phyloP scores from a whole-genome alignment of 805 yeast genomes.

The Grigorovia yakushimaensis region DNA sequence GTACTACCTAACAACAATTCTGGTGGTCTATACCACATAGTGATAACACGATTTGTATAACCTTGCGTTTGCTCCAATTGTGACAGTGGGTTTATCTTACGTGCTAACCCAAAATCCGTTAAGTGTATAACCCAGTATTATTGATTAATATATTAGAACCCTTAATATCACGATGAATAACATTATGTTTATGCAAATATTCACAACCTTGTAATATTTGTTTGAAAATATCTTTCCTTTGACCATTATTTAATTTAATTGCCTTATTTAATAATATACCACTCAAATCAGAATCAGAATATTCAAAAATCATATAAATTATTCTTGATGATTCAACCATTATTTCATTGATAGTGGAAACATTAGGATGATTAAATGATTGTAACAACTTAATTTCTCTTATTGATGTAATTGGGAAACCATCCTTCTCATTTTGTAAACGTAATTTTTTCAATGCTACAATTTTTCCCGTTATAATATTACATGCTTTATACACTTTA shows the following conservation, averaged over 20 bases:
- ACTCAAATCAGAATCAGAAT: slow-evolving; percentile 86
- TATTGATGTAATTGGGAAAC: slow-evolving; percentile 92
- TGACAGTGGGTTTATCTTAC: slow-evolving; percentile 54
- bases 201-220: slow-evolving; percentile 61
- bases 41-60: slow-evolving; percentile 90
- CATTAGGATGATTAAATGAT: slow-evolving; percentile 63
- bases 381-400: slow-evolving; percentile 84
- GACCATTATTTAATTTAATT: slow-evolving; percentile 49
- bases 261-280: slow-evolving; percentile 76
- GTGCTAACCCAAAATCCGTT: slow-evolving; percentile 76
- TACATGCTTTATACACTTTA: slow-evolving; percentile 44
- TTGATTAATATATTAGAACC: slow-evolving; percentile 69
- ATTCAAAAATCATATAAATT: slow-evolving; percentile 85
- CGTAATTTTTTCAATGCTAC: slow-evolving; percentile 85
- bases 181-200: slow-evolving; percentile 57
- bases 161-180: slow-evolving; percentile 73
- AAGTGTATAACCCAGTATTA: slow-evolving; percentile 51
- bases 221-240: slow-evolving; percentile 54
- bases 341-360: slow-evolving; percentile 77
- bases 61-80: slow-evolving; percentile 35
- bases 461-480: slow-evolving; percentile 51
- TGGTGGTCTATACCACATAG: slow-evolving; percentile 97
- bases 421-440: slow-evolving; percentile 82
- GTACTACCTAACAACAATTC: slow-evolving; percentile 87
- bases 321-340: slow-evolving; percentile 60